Evolutionary conservation across 2,329 filamentous ascomycete genomes (phyloP).

Genomic region (Paraconiothyrium sp.): DNA sequence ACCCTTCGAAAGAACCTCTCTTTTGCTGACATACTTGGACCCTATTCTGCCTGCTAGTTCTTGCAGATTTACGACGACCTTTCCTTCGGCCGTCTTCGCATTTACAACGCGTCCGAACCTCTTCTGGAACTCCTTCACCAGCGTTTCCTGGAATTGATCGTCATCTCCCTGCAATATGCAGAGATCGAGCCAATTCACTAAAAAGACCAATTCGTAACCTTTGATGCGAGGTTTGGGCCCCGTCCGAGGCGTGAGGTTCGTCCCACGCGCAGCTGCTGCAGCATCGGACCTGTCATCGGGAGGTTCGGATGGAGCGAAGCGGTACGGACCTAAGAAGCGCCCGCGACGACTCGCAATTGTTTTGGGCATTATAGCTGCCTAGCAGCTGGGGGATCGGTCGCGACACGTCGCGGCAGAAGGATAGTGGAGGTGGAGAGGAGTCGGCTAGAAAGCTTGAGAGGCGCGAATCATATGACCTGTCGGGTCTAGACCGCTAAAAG

Average conservation of each 20-base stretch:
- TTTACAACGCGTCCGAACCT: conserved; percentile 12
- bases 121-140: conserved; percentile 13
- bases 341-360: conserved; percentile 6
- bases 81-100: conserved; percentile 10
- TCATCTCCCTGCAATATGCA: conserved; percentile 5
- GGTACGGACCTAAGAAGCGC: conserved; percentile 12
- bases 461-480: conserved; percentile 5
- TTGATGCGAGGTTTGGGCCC: conserved; percentile 14
- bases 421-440: conserved; percentile 2
- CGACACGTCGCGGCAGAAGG: conserved; percentile 3
- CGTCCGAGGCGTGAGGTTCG: background rate
- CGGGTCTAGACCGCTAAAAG: conserved; percentile 6
- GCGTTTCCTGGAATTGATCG: conserved; percentile 8
- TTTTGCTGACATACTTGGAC: conserved; percentile 13
- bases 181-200: conserved; percentile 11
- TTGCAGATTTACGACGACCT: conserved; percentile 6
- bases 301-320: conserved; percentile 9
- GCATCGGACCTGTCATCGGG: conserved; percentile 1
- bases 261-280: background rate
- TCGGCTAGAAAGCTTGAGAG: conserved; percentile 7
- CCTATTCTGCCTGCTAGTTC: conserved; percentile 9
- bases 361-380: conserved; percentile 17
- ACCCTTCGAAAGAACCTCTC: conserved; percentile 4
- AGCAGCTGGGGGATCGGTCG: conserved; percentile 1
- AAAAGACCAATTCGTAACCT: conserved; percentile 5